Base-by-base conservation (phyloP, 306 rosid genomes). In the Sechiopsis laciniata region DNA sequence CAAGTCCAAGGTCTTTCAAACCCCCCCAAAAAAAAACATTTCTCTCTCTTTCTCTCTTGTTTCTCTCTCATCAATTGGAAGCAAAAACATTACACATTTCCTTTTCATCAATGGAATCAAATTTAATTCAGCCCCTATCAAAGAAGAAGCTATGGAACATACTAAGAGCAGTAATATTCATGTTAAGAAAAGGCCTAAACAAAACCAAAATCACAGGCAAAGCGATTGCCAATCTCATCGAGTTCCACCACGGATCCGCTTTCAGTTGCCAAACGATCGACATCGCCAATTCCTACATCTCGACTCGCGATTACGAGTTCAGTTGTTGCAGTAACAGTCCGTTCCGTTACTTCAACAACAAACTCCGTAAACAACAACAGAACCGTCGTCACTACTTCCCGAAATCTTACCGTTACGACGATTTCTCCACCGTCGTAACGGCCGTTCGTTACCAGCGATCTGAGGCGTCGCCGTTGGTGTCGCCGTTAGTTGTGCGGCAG, bases 291-390 rank as follows among this genome's bases (percentile, higher is more conserved):
- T 84, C 88, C 52, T 83, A 82, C 85, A 53, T 94, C 22, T 71
- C 89, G 0, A 89, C 96, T 0, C 83, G 85, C 1, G 97, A 94
- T 16, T 94, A 94, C 58, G 96, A 94, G 71, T 94, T 94, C 86
- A 94, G 99, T 83, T 40, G 46, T 7, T 94, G 99, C 85, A 91
- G 90, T 77, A 91, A 89, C 76, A 87, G 85, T 40, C 88, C 84
- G 21, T 79, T 80, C 53, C 78, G 55, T 45, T 69, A 29, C 64
- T 48, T 72, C 87, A 11, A 42, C 45, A 87, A 85, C 29, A 26
- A 26, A 58, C 81, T 84, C 50, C 77, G 72, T 71, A 69, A 77
- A 10, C 75, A 83, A 71, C 42, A 37, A 37, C 42, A 4, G 5
- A 37, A 4, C 4, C 42, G 42, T 72, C 59, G n/a, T 19, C 76